A percentile compares a stretch with the other conserved stretches of the same genome.
These are phyloP conservation scores for Pseudogymnoascus pannorum DNA, from an alignment of 2,329 filamentous ascomycete species.

Conservation along the genomic window DNA sequence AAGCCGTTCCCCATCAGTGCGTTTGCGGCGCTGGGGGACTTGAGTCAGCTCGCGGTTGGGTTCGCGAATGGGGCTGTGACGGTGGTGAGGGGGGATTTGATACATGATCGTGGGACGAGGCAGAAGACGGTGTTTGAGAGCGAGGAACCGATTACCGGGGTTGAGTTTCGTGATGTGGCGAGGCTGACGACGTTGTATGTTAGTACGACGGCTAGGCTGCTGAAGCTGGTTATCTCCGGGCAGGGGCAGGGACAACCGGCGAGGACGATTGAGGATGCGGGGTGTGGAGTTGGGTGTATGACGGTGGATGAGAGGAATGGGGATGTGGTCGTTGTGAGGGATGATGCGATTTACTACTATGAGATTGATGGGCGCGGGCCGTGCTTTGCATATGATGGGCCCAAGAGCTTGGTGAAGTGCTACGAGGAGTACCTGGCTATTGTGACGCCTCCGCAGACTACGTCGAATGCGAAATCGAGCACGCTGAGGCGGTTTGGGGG, in stretches of 20 bases:
- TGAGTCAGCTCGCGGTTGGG: conserved; percentile 88
- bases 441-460: conserved; percentile 61
- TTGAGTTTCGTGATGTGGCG: conserved; percentile 61
- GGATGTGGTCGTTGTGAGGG: conserved; percentile 83
- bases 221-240: conserved; percentile 80
- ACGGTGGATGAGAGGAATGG: conserved; percentile 71
- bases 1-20: conserved; percentile 93
- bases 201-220: conserved; percentile 78
- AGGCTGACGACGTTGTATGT: conserved; percentile 76
- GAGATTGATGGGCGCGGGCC: conserved; percentile 76
- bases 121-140: conserved; percentile 95
- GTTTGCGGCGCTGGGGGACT: conserved; percentile 77
- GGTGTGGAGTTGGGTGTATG: conserved; percentile 94
- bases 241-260: conserved; percentile 85
- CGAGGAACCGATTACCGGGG: conserved; percentile 89
- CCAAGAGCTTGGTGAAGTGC: conserved; percentile 72
- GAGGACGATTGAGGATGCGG: conserved; percentile 79
- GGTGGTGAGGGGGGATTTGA: conserved; percentile 84
- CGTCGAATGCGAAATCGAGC: conserved; percentile 44
- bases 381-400: conserved; percentile 84
- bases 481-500: conserved; percentile 67
- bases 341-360: conserved; percentile 95
- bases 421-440: conserved; percentile 83
- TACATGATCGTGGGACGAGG: conserved; percentile 89
- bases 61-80: conserved; percentile 95